Percentiles rank a stretch among this genome's conserved stretches.
phyloP scores from a whole-genome alignment of 1,284 basidiomycete genomes.

The Amylostereum areolatum region DNA sequence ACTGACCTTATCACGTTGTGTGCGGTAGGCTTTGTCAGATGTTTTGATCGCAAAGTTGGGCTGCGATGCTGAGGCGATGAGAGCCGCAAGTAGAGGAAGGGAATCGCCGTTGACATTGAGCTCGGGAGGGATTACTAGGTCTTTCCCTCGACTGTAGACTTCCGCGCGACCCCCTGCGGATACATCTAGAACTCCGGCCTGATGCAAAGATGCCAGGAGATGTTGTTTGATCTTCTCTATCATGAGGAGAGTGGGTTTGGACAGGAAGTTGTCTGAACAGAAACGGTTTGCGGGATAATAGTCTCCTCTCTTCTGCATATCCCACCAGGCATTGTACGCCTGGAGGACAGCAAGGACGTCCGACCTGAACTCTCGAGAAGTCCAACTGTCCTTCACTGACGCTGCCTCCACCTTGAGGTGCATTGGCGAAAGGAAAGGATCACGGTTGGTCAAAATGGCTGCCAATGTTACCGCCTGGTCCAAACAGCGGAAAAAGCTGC shows the following conservation, averaged over 20 bases:
- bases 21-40: slow-evolving; percentile 71
- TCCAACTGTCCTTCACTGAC: slow-evolving; percentile 78
- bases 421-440: slow-evolving; percentile 86
- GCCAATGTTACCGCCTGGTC: slow-evolving; percentile 88
- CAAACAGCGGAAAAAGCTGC: slow-evolving; percentile 91
- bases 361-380: slow-evolving; percentile 75
- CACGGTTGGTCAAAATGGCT: slow-evolving; percentile 85
- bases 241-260: slow-evolving; percentile 76
- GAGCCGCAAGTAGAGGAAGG: slow-evolving; percentile 75
- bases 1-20: slow-evolving; percentile 81
- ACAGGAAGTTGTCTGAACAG: slow-evolving; percentile 84
- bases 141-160: slow-evolving; percentile 18
- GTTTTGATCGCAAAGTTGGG: slow-evolving; percentile 91
- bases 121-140: slow-evolving; percentile 51
- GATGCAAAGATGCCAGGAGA: slow-evolving; percentile 73
- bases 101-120: slow-evolving; percentile 76
- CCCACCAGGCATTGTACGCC: slow-evolving; percentile 83
- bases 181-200: slow-evolving; percentile 77
- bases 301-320: slow-evolving; percentile 60
- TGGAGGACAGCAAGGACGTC: slow-evolving; percentile 79
- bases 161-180: slow-evolving; percentile 54
- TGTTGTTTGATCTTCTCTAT: slow-evolving; percentile 86
- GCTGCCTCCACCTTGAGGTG: slow-evolving; percentile 60
- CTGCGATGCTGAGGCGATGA: slow-evolving; percentile 84
- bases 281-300: slow-evolving; percentile 70